A percentile compares a stretch with the other conserved stretches of the same genome.
Conservation (phyloP, 2,329 filamentous ascomycete genomes). For the Periconia macrospinosa region DNA sequence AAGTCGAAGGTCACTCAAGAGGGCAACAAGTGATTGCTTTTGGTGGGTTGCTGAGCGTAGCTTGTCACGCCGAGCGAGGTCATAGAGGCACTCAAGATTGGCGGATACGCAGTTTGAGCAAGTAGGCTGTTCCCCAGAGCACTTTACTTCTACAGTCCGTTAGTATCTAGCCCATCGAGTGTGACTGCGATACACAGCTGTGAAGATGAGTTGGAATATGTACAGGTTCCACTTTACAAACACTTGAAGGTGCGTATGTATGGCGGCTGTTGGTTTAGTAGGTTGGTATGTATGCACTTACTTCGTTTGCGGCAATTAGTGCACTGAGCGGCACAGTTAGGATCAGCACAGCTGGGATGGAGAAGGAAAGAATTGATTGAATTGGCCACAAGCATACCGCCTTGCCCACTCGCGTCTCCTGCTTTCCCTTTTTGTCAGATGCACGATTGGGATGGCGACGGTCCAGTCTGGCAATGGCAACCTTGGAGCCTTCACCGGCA, state of each 20-base stretch:
- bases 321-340: background rate
- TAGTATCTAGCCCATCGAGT: background rate
- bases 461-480: background rate
- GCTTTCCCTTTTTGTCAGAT: background rate
- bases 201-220: no score
- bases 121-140: conserved; percentile 1
- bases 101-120: background rate
- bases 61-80: background rate
- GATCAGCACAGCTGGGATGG: background rate
- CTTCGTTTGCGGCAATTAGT: conserved; percentile 26
- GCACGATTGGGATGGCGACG: background rate
- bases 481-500: background rate
- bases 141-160: conserved; percentile 1
- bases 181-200: no score
- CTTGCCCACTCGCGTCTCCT: background rate
- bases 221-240: no score
- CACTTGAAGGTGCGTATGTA: no score
- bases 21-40: background rate
- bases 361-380: background rate
- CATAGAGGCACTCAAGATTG: background rate
- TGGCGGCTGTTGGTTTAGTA: no score
- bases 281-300: background rate
- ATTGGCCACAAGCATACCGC: background rate
- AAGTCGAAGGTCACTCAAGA: background rate
- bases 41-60: background rate